Evolutionary conservation across 768 basidiomycete species (phyloP).

Genomic region (Suillus bovinus): DNA sequence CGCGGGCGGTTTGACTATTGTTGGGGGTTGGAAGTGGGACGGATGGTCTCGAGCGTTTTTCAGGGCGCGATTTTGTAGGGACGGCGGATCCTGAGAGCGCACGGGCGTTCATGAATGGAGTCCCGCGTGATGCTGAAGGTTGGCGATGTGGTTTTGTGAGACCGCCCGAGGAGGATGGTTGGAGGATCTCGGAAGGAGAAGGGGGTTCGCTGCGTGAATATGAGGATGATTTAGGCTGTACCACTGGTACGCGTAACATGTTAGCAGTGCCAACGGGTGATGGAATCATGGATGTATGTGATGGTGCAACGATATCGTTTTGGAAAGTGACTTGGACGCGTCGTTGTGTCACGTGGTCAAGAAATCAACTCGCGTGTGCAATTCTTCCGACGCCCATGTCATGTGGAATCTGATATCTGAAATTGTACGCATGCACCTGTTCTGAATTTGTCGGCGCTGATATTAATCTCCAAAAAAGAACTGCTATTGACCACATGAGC

Average conservation of each 20-base stretch:
- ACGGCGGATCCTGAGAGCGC: background rate
- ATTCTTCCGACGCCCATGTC: background rate
- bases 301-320: background rate
- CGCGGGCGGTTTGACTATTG: background rate
- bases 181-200: background rate
- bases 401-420: background rate
- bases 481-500: background rate
- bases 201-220: background rate
- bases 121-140: background rate
- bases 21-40: background rate
- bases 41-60: background rate
- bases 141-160: slow-evolving; percentile 1
- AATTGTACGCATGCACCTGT: background rate
- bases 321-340: background rate
- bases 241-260: background rate
- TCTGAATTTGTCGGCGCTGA: background rate
- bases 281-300: background rate
- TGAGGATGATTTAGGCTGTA: background rate
- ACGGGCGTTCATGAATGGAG: background rate
- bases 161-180: background rate
- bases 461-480: too few species aligned
- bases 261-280: background rate
- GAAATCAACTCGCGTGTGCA: slow-evolving; percentile 20
- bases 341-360: slow-evolving; percentile 24
- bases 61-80: background rate